Conservation (phyloP, 768 basidiomycete genomes). For the Cystobasidium onofrii region DNA sequence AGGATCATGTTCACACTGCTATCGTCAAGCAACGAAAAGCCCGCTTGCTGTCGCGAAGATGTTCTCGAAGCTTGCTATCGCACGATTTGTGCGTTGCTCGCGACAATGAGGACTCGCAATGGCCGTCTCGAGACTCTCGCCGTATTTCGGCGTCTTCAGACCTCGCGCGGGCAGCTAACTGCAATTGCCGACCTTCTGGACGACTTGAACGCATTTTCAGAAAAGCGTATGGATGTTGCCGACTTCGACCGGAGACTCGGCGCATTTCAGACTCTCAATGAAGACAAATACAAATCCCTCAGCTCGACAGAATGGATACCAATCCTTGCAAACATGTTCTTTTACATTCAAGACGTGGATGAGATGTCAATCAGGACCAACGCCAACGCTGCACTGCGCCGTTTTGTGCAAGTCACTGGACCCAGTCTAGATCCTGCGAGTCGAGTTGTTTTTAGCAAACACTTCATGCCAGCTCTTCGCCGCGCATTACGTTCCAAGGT, state of each 20-base stretch:
- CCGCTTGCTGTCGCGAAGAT: conserved; percentile 53
- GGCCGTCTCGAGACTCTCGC: conserved; percentile 63
- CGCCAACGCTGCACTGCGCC: conserved; percentile 64
- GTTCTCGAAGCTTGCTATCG: conserved; percentile 51
- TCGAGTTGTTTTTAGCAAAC: conserved; percentile 55
- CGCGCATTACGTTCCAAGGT: conserved; percentile 67
- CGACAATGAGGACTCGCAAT: conserved; percentile 61
- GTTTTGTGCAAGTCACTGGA: conserved; percentile 58
- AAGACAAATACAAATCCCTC: conserved; percentile 52
- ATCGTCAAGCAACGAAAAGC: conserved; percentile 48
- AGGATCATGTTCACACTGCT: conserved; percentile 62
- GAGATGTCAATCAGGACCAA: conserved; percentile 79
- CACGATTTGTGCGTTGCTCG: conserved; percentile 69
- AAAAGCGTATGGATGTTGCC: conserved; percentile 73
- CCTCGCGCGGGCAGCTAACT: conserved; percentile 51
- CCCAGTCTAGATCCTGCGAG: conserved; percentile 43
- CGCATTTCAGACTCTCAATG: conserved; percentile 70
- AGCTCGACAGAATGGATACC: conserved; percentile 64
- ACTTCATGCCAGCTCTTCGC: conserved; percentile 65
- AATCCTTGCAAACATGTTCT: conserved; percentile 69
- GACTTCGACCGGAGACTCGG: conserved; percentile 77
- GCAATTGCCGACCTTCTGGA: conserved; percentile 55
- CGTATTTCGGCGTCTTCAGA: conserved; percentile 56
- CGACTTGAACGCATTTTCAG: conserved; percentile 74
- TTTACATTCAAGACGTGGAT: conserved; percentile 77